Base-by-base conservation (phyloP, 805 yeast species). In the Kodamaea kakaduensis region DNA sequence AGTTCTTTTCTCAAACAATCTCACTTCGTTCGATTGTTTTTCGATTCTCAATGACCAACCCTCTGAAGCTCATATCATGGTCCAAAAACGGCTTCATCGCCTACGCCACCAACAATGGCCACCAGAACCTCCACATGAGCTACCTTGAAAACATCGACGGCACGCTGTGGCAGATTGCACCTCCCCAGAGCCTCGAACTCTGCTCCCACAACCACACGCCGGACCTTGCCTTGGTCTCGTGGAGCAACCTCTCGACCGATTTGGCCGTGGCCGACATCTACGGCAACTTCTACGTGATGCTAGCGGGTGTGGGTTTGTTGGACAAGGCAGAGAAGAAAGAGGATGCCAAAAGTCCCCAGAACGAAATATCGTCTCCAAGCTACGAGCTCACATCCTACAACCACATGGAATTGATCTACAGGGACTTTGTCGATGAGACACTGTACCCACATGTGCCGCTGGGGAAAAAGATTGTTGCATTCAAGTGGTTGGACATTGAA, bases 21-120 rank as follows among this genome's bases (percentile, higher is more conserved):
- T n/a, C n/a, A n/a, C n/a, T n/a, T n/a, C n/a, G n/a, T n/a, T n/a
- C n/a, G n/a, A n/a, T n/a, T n/a, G n/a, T n/a, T n/a, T n/a, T n/a
- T n/a, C n/a, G n/a, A 19, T 19, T 19, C 22, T 19, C 16, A 15
- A 25, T 25, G 27, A 25, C 27, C 17, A n/a, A 9, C 6, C 27
- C 27, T n/a, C 17, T 33, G 24, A 26, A 33, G 22, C 31, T 43
- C 27, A 69, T 81, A 7, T 72, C 86, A 8, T 87, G 96, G 96
- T 84, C 94, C 8, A 75, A 78, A 45, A 83, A 80, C 45, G 96
- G 96, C 9, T 77, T 86, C 46, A 73, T 89, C 20, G 95, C 95
- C 1, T 86, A 81, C 47, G 61, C 77, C 5, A 69, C 73, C 37
- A 37, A 61, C 16, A 60, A 52, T 38, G 38, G 61, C 17, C 60